A percentile compares a stretch with the other conserved stretches of the same genome.
Conservation (phyloP, 805 yeast genomes). For the Scheffersomyces coipomensis region DNA sequence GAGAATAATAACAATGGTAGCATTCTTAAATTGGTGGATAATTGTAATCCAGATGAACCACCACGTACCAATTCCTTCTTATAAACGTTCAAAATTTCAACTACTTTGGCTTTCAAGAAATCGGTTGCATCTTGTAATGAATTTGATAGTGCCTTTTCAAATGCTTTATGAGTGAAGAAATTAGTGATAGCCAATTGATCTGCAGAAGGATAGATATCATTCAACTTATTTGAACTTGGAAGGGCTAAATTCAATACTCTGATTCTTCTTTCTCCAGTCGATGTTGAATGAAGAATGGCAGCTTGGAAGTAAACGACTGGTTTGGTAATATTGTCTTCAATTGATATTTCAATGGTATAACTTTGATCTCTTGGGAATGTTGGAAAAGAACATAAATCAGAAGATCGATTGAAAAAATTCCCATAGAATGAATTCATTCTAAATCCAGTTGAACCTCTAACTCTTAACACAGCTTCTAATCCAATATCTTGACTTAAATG, state of each 20-base stretch:
- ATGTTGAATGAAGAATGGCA: conserved; percentile 88
- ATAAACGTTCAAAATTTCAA: conserved; percentile 76
- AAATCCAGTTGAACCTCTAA: conserved; percentile 88
- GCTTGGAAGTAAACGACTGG: conserved; percentile 85
- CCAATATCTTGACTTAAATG: conserved; percentile 88
- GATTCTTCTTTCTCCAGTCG: conserved; percentile 89
- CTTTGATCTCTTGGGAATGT: conserved; percentile 95
- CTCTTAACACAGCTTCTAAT: conserved; percentile 93
- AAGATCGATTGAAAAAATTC: conserved; percentile 91
- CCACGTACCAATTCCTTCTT: conserved; percentile 89
- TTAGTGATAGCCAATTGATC: conserved; percentile 93
- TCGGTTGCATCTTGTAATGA: conserved; percentile 80
- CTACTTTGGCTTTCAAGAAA: conserved; percentile 58
- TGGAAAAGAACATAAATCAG: conserved; percentile 96
- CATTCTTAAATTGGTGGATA: conserved; percentile 86
- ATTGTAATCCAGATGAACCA: conserved; percentile 85
- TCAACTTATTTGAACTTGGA: conserved; percentile 77
- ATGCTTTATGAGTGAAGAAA: conserved; percentile 79
- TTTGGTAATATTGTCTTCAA: conserved; percentile 80
- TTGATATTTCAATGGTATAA: conserved; percentile 78
- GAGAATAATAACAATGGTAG: conserved; percentile 83
- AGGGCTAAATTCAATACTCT: conserved; percentile 86
- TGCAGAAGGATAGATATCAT: conserved; percentile 89
- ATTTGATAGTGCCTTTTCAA: conserved; percentile 71
- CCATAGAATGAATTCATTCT: conserved; percentile 85